These are phyloP conservation scores for Xerocomus potaroensis DNA, from an alignment of 768 basidiomycete genomes.

Conservation along the genomic window DNA sequence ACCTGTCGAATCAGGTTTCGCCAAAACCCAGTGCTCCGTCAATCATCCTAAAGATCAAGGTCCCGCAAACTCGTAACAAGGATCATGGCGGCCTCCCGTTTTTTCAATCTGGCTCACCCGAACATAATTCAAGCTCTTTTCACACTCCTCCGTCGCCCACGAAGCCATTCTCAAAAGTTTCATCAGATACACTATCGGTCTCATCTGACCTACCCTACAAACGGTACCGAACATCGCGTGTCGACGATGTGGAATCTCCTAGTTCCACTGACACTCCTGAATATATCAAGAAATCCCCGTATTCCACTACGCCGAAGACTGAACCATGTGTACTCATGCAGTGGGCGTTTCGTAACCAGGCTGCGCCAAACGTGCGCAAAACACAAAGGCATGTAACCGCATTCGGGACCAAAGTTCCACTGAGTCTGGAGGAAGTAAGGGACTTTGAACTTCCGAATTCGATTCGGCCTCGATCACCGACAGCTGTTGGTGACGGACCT, in stretches of 20 bases:
- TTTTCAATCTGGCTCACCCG: slow-evolving; percentile 15
- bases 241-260: slow-evolving; percentile 22
- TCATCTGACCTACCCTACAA: slow-evolving; percentile 29
- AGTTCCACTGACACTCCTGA: slow-evolving; percentile 22
- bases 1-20: slow-evolving; percentile 7
- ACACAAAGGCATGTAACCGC: slow-evolving; percentile 52
- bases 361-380: slow-evolving; percentile 42
- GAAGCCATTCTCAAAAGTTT: slow-evolving; percentile 29
- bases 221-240: slow-evolving; percentile 20
- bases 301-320: slow-evolving; percentile 12
- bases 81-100: slow-evolving; percentile 7
- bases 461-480: slow-evolving; percentile 33
- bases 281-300: slow-evolving; percentile 9
- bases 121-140: slow-evolving; percentile 9
- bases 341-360: slow-evolving; percentile 47
- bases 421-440: slow-evolving; percentile 40
- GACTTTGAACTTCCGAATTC: slow-evolving; percentile 60
- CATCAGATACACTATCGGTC: slow-evolving; percentile 27
- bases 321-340: slow-evolving; percentile 41
- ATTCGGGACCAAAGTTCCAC: slow-evolving; percentile 58
- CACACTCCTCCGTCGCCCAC: slow-evolving; percentile 15
- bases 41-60: slow-evolving; percentile 34
- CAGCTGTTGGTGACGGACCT: slow-evolving; percentile 1
- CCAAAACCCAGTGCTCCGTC: slow-evolving; percentile 20
- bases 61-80: slow-evolving; percentile 26